Evolutionary conservation across 768 basidiomycete genomes (phyloP), one percentile per base, ranked within the genome.

Genomic region (Hysterangium stoloniferum): DNA sequence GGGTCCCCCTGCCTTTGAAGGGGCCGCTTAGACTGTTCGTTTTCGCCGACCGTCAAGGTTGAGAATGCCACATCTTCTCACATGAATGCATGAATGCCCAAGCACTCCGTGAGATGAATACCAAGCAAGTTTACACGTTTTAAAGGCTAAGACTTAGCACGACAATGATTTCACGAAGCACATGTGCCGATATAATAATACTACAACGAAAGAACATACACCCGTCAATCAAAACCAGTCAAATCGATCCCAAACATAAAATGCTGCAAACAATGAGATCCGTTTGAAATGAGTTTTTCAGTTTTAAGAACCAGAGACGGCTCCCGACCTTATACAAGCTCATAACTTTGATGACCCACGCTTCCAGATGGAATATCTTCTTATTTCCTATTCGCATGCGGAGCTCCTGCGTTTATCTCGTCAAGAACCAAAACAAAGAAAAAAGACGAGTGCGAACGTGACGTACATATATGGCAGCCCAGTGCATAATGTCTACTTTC

Each of bases 261-360:
- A 58, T 78, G 76, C 80, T 81, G 57, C 13, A 27, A 47, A 31
- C 53, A 36, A 41, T 45, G 38, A 48, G 19, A 13, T 15, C 28
- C 9, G 29, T 40, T 19, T 29, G 20, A 13, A 40, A 32, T 22
- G 6, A 25, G 20, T 12, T 12, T 6, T 3, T 32, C 12, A 33
- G 34, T 2, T 19, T 7, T 20, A 2, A 48, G 22, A 9, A 13
- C 15, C 9, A 4, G 43, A 15, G 1, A 31, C 27, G 13, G 32
- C 4, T 17, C 25, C 61, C 31, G 49, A 87, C 88, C 73, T 93
- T 93, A 59, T 89, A 85, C 52, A 92, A 55, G 60, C 79, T 86
- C 95, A 98, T 97, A 35, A 93, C 79, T 63, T 97, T 96, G 28
- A 96, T 87, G 3, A 94, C 89, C 86, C 91, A 98, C 15, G 95